Conservation (phyloP, 2,329 filamentous ascomycete species). For the Chaetomium sp. region DNA sequence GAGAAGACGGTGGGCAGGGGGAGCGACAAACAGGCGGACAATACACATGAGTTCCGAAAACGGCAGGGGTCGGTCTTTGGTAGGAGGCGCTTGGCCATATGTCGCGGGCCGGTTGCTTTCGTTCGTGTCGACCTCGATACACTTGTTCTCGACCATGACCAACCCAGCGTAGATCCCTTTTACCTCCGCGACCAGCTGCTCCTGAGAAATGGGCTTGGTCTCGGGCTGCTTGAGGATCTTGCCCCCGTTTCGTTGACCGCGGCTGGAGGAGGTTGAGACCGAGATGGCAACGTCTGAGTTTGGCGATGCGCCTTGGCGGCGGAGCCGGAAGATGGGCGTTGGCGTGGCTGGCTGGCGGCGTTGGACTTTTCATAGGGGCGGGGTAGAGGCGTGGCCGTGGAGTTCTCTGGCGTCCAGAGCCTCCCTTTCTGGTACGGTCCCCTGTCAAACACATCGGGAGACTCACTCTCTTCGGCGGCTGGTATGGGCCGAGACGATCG, state of each 20-base stretch:
- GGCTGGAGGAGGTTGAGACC: not conserved
- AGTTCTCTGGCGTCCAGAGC: conserved; percentile 19
- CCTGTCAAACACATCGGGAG: conserved; percentile 5
- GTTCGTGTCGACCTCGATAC: conserved; percentile 71
- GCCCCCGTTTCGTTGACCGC: conserved; percentile 11
- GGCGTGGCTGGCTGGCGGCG: conserved; percentile 17
- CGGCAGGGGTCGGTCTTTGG: no score
- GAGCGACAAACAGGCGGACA: no score
- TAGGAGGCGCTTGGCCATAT: no score
- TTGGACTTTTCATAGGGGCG: conserved; percentile 18
- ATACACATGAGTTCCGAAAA: no score
- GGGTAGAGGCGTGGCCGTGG: conserved; percentile 5
- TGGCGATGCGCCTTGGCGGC: conserved; percentile 8
- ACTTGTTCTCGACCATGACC: conserved; percentile 80
- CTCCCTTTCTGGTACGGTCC: conserved; percentile 16
- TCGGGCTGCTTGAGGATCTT: conserved; percentile 45
- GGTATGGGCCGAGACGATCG: conserved; percentile 13
- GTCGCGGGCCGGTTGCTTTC: conserved; percentile 42
- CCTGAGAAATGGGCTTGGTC: conserved; percentile 64
- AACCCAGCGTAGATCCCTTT: conserved; percentile 78
- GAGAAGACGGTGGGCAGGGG: no score
- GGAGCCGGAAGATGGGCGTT: conserved; percentile 12
- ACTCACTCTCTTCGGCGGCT: not conserved
- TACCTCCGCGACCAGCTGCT: conserved; percentile 74
- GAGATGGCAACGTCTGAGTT: conserved; percentile 5